phyloP scores from a whole-genome alignment of 495 filamentous ascomycete species.

The Penicillium ochrochloron region DNA sequence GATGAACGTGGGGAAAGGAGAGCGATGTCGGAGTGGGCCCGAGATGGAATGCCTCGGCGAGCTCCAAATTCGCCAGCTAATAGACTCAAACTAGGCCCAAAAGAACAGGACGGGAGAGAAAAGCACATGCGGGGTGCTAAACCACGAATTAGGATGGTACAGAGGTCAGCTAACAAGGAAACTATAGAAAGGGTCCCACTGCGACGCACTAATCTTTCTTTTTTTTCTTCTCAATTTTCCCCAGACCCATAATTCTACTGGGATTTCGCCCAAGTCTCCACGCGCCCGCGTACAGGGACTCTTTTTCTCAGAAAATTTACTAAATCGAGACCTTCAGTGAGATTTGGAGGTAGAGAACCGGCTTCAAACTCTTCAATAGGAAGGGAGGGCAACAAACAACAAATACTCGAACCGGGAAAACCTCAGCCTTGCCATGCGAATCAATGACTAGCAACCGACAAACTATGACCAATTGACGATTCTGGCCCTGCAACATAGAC shows the following conservation, averaged over 20 bases:
- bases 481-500: not conserved
- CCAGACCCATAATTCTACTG: not conserved
- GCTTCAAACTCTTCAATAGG: not conserved
- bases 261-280: not conserved
- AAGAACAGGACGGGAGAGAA: constrained; percentile 1
- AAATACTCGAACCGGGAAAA: not conserved
- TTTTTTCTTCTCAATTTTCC: constrained; percentile 2
- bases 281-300: not conserved
- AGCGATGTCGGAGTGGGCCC: constrained; percentile 4
- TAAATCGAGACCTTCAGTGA: not conserved
- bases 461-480: not conserved
- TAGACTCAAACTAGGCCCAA: not conserved
- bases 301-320: not conserved
- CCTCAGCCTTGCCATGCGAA: not conserved
- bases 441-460: not conserved
- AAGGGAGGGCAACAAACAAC: not conserved
- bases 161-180: not conserved
- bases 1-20: not conserved
- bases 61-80: not conserved
- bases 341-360: not conserved
- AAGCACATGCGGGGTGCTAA: not conserved
- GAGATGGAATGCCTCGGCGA: not conserved
- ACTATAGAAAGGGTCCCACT: constrained; percentile 6
- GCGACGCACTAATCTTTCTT: not conserved
- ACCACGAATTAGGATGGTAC: constrained; percentile 1